Percentiles rank a stretch among this genome's conserved stretches.
phyloP scores from a whole-genome alignment of 805 yeast genomes.

The Candida maris region DNA sequence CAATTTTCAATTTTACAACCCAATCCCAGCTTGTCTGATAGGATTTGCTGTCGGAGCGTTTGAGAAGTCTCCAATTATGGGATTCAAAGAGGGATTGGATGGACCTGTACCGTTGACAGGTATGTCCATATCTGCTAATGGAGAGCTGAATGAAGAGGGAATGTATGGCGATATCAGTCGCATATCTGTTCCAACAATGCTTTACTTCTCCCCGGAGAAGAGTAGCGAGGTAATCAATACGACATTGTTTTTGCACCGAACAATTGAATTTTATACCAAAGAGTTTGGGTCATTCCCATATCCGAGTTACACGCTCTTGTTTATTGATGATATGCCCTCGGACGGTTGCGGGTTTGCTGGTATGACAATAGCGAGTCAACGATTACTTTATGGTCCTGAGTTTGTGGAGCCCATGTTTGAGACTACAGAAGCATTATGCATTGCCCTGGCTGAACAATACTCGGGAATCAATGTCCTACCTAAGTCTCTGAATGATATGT shows the following conservation, averaged over 20 bases:
- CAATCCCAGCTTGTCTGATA: conserved; percentile 89
- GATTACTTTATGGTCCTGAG: conserved; percentile 65
- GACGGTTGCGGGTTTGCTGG: conserved; percentile 70
- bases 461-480: conserved; percentile 90
- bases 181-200: conserved; percentile 48
- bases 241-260: conserved; percentile 70
- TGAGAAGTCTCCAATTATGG: conserved; percentile 54
- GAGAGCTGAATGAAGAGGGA: conserved; percentile 25
- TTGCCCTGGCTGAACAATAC: conserved; percentile 85
- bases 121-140: conserved; percentile 32
- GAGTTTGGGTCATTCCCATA: conserved; percentile 95
- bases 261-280: conserved; percentile 76
- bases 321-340: conserved; percentile 55
- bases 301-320: conserved; percentile 71
- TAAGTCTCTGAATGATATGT: conserved; percentile 67
- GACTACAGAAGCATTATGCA: conserved; percentile 63
- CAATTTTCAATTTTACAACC: conserved; percentile 73
- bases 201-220: conserved; percentile 62
- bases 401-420: conserved; percentile 75
- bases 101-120: conserved; percentile 24
- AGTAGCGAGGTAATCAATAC: conserved; percentile 61
- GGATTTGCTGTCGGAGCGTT: conserved; percentile 96
- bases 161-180: conserved; percentile 19
- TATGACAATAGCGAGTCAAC: conserved; percentile 55
- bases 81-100: conserved; percentile 32